A percentile compares a stretch with the other conserved stretches of the same genome.
Evolutionary conservation across 345 rosid genomes (phyloP).

Genomic region (Schrenkiella parvula): DNA sequence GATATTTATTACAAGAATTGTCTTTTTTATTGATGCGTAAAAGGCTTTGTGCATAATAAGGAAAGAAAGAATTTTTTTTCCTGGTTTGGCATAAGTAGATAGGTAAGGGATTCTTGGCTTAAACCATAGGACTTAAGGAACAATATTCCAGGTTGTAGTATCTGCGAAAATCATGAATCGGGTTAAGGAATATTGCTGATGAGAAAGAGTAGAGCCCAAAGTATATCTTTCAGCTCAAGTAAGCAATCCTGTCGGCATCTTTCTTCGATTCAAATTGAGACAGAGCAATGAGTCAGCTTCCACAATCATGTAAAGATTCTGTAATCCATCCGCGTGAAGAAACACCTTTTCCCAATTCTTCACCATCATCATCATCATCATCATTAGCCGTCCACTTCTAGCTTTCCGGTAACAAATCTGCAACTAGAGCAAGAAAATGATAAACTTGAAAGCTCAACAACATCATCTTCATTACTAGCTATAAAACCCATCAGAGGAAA

Average conservation of each 20-base stretch:
- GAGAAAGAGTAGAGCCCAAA: slow-evolving; percentile 31
- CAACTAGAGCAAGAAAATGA: background rate
- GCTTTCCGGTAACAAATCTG: background rate
- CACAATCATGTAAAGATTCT: background rate
- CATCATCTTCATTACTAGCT: background rate
- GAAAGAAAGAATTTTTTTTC: slow-evolving; percentile 1
- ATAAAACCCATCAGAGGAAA: background rate
- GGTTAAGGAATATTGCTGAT: slow-evolving; percentile 30
- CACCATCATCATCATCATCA: background rate
- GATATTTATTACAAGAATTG: slow-evolving; percentile 24
- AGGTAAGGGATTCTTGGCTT: slow-evolving; percentile 33
- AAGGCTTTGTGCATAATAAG: background rate
- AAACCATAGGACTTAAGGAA: slow-evolving; percentile 21
- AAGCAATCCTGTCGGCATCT: slow-evolving; percentile 23
- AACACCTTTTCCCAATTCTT: background rate
- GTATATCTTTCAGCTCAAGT: slow-evolving; percentile 34
- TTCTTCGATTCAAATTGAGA: background rate
- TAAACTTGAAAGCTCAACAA: slow-evolving; percentile 5
- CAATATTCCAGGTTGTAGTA: slow-evolving; percentile 26
- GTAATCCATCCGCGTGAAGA: background rate
- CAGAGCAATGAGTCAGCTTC: slow-evolving; percentile 13
- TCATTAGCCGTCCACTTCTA: background rate
- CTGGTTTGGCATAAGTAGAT: slow-evolving; percentile 14
- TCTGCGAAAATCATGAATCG: slow-evolving; percentile 24
- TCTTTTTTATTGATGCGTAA: slow-evolving; percentile 9